Base-by-base conservation (phyloP, 1,139 yeast genomes). In the Yamadazyma buinensis region DNA sequence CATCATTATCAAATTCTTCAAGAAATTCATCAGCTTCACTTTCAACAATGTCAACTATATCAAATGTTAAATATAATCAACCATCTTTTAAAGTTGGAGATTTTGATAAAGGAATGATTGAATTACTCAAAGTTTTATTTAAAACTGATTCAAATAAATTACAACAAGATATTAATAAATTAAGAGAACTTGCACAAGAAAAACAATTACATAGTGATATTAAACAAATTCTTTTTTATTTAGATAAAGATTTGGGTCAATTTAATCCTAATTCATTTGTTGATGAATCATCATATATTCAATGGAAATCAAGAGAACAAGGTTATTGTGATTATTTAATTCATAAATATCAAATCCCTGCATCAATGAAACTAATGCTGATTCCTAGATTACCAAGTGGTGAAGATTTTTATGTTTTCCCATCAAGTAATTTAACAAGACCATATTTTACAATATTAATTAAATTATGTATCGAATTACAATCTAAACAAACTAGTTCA, bases 251-350 rank as follows among this genome's bases (percentile, higher is more conserved):
- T 39, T 52, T 64, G 34, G 74, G 76, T 4, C 61, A 58, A 17
- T 60, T 64, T 22, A 52, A 54, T 8, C 61, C 65, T 1, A 59
- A 58, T 14, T 70, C 67, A 41, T 83, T 83, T 50, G 47, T 51
- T 1, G 44, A 63, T 0, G 51, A 49, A 2, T 54, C 57, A 7
- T 66, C 59, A 5, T 80, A 73, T 51, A 51, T 57, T n/a, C 48
- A 46, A 1, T 82, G 88, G 86, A 78, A 78, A 47, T 47, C 51
- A 4, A 46, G 65, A 19, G 82, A 79, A 47, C 42, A 57, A 1
- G 50, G 46, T 1, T 58, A 55, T 2, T 58, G 79, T 32, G 61
- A 64, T 2, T 53, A 49, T 17, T 52, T 75, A 19, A 50, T 63
- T 39, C 43, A 57, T 40, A 62, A 70, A 56, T 50, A 77, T 54